Conservation (phyloP, 2,329 filamentous ascomycete species). For the Cadophora luteo-olivacea region DNA sequence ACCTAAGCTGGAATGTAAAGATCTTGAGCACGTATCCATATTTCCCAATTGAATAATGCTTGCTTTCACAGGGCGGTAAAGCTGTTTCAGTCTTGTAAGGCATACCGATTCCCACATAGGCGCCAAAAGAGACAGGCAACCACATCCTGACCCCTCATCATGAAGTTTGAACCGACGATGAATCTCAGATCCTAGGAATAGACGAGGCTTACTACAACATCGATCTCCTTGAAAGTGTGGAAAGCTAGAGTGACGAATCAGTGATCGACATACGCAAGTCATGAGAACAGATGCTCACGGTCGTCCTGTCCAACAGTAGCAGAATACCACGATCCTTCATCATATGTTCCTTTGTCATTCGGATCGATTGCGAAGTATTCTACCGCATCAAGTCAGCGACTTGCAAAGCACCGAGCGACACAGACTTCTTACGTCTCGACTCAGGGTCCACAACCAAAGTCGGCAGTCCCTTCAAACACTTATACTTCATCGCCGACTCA, state of each 20-base stretch:
- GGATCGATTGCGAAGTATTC: conserved; percentile 1
- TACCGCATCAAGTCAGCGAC: background rate
- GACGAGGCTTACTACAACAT: conserved; percentile 3
- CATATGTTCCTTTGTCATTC: background rate
- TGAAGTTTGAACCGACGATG: background rate
- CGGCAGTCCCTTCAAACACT: background rate
- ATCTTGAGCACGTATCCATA: too few species aligned
- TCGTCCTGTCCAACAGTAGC: background rate
- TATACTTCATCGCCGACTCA: background rate
- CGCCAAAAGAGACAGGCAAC: background rate
- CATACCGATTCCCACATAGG: background rate
- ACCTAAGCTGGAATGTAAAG: too few species aligned
- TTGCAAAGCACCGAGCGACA: background rate
- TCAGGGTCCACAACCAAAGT: background rate
- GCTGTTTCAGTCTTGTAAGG: too few species aligned
- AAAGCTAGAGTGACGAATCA: background rate
- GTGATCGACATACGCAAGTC: background rate
- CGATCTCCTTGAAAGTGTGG: conserved; percentile 4
- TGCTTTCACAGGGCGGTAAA: too few species aligned
- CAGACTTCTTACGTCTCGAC: background rate
- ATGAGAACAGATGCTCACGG: background rate
- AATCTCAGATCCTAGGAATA: background rate
- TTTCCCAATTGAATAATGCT: too few species aligned
- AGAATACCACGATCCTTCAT: background rate
- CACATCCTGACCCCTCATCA: background rate